Evolutionary conservation across 1,139 yeast species (phyloP), one percentile per base, ranked within the genome.

Genomic region (Saccharomycopsis phalli): DNA sequence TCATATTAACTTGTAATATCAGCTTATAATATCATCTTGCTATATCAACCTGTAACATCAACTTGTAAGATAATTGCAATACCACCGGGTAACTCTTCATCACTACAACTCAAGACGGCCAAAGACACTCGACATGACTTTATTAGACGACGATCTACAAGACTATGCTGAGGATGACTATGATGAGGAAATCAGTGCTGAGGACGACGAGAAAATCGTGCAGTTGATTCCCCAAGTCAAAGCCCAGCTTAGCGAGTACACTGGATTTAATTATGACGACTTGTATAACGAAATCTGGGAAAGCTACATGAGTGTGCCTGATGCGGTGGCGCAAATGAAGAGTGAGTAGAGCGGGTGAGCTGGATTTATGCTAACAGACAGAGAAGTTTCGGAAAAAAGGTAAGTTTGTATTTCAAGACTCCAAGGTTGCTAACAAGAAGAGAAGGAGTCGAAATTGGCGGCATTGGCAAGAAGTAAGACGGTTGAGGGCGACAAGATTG

Each of bases 231-330:
- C 79, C 1, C 38, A 48, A 19, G 55, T 72, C 19, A 66, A 66
- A 50, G 43, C 52, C 25, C 51, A 55, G 42, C 50, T 71, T 33
- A 53, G 50, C 19, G 57, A 58, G 16, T 70, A 66, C 51, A 65
- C 58, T n/a, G 66, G 65, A 6, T 66, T 76, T 39, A 62, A 67
- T 4, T 81, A 76, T 21, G 52, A 62, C 10, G 74, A 69, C 36
- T 59, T 81, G 46, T 72, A 76, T 50, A 81, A 77, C 48, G 64
- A 77, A 0, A 62, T 82, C 11, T 78, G 77, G 66, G 66, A 64
- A 50, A 73, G 75, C 51, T 76, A 77, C 54, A 73, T 73, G 53
- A 77, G 74, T 37, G 51, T 76, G 5, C 73, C 68, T 3, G 66
- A 68, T n/a, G 58, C 84, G 0, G 52, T 76, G 10, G 64, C 59